These are phyloP conservation scores for Geotrichum citri-aurantii DNA, from an alignment of 1,139 yeast genomes.

Conservation along the genomic window DNA sequence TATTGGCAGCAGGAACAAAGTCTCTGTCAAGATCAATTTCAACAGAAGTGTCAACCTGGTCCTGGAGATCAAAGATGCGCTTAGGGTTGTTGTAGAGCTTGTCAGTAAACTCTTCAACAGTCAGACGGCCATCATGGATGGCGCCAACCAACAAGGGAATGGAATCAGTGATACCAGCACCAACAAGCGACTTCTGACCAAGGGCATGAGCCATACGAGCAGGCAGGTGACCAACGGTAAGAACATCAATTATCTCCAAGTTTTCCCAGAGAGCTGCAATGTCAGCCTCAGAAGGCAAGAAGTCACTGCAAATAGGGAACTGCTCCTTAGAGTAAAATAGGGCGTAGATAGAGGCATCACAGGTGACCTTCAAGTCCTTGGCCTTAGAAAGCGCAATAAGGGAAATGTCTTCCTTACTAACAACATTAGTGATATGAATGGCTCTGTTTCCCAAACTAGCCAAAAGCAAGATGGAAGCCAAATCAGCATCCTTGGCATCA, in stretches of 20 bases:
- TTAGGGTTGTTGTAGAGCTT: slow-evolving; percentile 82
- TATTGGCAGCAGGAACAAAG: slow-evolving; percentile 40
- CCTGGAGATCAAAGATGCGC: slow-evolving; percentile 75
- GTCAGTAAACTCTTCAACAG: slow-evolving; percentile 62
- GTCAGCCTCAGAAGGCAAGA: slow-evolving; percentile 76
- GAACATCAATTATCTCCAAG: slow-evolving; percentile 69
- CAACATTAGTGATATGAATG: slow-evolving; percentile 84
- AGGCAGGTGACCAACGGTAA: slow-evolving; percentile 81
- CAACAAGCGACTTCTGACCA: slow-evolving; percentile 57
- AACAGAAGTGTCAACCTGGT: slow-evolving; percentile 63
- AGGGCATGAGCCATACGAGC: slow-evolving; percentile 61
- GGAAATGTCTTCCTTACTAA: slow-evolving; percentile 74
- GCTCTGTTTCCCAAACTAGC: slow-evolving; percentile 84
- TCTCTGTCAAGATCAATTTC: slow-evolving; percentile 80
- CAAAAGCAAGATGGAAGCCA: slow-evolving; percentile 83
- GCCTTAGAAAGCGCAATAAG: slow-evolving; percentile 82
- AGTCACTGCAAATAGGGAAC: slow-evolving; percentile 52
- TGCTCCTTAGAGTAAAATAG: slow-evolving; percentile 72
- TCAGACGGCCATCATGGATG: slow-evolving; percentile 64
- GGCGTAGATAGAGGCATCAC: slow-evolving; percentile 81
- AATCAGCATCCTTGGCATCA: slow-evolving; percentile 85
- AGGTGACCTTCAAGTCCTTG: slow-evolving; percentile 75
- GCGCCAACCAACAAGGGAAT: slow-evolving; percentile 80
- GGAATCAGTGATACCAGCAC: slow-evolving; percentile 73
- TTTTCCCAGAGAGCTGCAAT: slow-evolving; percentile 79